Percentiles rank a stretch among this genome's conserved stretches.
Conservation (phyloP, 2,329 filamentous ascomycete species). For the Plenodomus lindquistii region DNA sequence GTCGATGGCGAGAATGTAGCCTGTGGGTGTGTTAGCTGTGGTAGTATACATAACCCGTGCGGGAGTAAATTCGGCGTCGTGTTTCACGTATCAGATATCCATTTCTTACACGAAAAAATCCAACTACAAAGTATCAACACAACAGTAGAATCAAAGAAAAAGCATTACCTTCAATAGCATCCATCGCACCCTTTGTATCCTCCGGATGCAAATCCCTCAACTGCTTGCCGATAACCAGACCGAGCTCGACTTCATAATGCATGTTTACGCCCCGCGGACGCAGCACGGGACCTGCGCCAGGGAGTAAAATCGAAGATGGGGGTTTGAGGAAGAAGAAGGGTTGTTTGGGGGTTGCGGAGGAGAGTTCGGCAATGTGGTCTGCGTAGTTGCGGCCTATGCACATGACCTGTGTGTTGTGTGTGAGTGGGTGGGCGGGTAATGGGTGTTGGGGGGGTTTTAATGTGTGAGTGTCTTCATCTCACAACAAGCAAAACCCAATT, state of each 20-base stretch:
- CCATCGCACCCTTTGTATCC: constrained; percentile 76
- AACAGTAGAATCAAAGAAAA: too few species aligned
- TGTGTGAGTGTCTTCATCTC: not conserved
- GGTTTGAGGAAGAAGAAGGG: constrained; percentile 99
- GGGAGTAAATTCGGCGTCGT: not conserved
- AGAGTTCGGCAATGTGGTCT: constrained; percentile 91
- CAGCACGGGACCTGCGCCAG: constrained; percentile 76
- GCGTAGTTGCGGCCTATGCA: constrained; percentile 98
- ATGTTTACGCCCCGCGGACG: constrained; percentile 80
- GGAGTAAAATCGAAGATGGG: constrained; percentile 79
- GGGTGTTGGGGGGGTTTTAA: not conserved
- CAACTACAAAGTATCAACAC: not conserved
- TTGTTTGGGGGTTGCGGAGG: constrained; percentile 84
- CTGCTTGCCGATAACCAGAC: constrained; percentile 81
- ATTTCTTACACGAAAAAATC: too few species aligned
- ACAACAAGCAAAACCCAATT: not conserved
- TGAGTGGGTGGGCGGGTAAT: constrained; percentile 5
- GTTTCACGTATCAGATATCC: too few species aligned
- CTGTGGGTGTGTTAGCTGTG: constrained; percentile 47
- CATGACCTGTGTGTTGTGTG: constrained; percentile 66
- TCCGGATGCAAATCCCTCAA: constrained; percentile 74
- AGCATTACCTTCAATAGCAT: constrained; percentile 74
- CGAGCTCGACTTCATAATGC: constrained; percentile 95
- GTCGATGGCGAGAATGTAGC: constrained; percentile 89
- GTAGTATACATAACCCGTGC: not conserved